These are phyloP conservation scores for Teunomyces cretensis DNA, from an alignment of 805 yeast species.

Conservation along the genomic window DNA sequence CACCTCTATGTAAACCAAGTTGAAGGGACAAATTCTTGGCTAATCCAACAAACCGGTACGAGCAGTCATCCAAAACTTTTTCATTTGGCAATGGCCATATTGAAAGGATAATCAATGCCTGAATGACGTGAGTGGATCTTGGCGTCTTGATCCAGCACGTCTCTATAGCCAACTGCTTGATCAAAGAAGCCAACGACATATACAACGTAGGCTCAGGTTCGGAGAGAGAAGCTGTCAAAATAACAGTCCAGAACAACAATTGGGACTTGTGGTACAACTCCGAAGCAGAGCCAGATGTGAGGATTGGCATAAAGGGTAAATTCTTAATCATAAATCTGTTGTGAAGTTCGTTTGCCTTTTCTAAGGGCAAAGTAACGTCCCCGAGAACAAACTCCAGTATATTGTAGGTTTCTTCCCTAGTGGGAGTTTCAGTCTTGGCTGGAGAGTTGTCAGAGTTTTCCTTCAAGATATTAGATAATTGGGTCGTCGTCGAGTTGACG, in stretches of 20 bases:
- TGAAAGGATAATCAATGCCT: constrained; percentile 79
- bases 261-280: constrained; percentile 83
- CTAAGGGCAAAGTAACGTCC: constrained; percentile 63
- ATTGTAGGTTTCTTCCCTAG: constrained; percentile 11
- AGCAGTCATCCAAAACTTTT: constrained; percentile 87
- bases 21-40: constrained; percentile 85
- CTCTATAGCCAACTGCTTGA: constrained; percentile 84
- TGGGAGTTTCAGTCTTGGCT: constrained; percentile 5
- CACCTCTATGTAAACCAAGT: constrained; percentile 82
- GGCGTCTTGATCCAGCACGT: constrained; percentile 94
- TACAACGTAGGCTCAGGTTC: constrained; percentile 87
- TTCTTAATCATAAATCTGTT: constrained; percentile 62
- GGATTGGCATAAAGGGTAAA: constrained; percentile 77
- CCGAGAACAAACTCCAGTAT: constrained; percentile 70
- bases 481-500: constrained; percentile 9
- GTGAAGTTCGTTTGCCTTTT: constrained; percentile 73
- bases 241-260: constrained; percentile 85
- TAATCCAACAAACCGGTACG: constrained; percentile 82
- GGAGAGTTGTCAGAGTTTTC: constrained; percentile 35
- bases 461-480: constrained; percentile 20
- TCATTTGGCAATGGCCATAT: constrained; percentile 94
- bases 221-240: constrained; percentile 79
- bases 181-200: constrained; percentile 68
- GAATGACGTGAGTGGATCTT: constrained; percentile 89
- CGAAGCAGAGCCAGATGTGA: constrained; percentile 66